phyloP scores from a whole-genome alignment of 2,329 filamentous ascomycete species.

The Myriangium duriaei region DNA sequence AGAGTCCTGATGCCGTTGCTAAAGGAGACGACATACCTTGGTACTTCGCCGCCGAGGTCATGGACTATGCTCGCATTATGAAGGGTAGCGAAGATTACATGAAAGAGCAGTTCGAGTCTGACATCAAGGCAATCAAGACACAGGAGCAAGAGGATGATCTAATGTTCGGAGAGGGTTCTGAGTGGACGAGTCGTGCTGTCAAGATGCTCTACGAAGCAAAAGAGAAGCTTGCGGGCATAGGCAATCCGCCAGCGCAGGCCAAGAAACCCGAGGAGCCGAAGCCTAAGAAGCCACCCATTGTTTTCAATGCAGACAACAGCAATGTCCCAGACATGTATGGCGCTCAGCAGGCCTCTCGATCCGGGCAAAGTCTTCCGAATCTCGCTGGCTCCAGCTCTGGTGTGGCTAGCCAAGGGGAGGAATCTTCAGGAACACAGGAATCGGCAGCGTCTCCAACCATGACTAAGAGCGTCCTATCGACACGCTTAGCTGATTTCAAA shows the following conservation, averaged over 20 bases:
- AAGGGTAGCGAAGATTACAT: slow-evolving; percentile 87
- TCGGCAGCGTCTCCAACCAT: neutral
- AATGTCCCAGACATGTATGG: slow-evolving; percentile 40
- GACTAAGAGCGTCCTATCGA: slow-evolving; percentile 23
- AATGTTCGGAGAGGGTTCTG: slow-evolving; percentile 83
- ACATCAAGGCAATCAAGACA: slow-evolving; percentile 59
- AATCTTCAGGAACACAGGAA: neutral
- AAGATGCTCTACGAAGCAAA: slow-evolving; percentile 60
- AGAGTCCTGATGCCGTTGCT: slow-evolving; percentile 58
- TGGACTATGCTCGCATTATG: slow-evolving; percentile 93
- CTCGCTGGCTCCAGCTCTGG: neutral
- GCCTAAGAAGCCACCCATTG: slow-evolving; percentile 35
- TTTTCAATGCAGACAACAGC: slow-evolving; percentile 34
- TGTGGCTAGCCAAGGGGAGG: neutral
- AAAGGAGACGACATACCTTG: slow-evolving; percentile 73
- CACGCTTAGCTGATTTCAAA: slow-evolving; percentile 34
- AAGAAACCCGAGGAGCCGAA: slow-evolving; percentile 36
- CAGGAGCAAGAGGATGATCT: slow-evolving; percentile 84
- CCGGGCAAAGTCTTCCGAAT: slow-evolving; percentile 26
- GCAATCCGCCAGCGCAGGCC: slow-evolving; percentile 46
- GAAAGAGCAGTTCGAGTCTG: slow-evolving; percentile 62
- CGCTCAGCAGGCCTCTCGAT: slow-evolving; percentile 35
- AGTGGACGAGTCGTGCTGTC: slow-evolving; percentile 81
- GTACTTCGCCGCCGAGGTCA: slow-evolving; percentile 86
- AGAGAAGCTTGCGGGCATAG: slow-evolving; percentile 58